These are phyloP conservation scores for Casuarina cunninghamiana DNA, from an alignment of 306 rosid species.

Conservation along the genomic window DNA sequence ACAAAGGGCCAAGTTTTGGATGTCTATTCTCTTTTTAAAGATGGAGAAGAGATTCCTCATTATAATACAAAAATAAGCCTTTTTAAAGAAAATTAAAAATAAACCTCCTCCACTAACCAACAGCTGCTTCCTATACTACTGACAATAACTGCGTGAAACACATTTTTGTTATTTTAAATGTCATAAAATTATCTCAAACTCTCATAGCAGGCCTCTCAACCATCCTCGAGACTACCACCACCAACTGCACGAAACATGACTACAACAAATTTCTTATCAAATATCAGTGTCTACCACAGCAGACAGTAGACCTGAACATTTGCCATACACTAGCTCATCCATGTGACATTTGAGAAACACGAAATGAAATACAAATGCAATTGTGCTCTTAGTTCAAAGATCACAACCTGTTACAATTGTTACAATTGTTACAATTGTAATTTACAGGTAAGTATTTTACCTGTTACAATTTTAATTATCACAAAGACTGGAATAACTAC, in stretches of 20 bases:
- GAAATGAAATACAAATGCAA: neutral
- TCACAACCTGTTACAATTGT: no score
- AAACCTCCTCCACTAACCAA: neutral
- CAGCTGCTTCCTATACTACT: conserved; percentile 6
- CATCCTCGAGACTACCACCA: neutral
- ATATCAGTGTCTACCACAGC: neutral
- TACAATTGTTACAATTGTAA: no score
- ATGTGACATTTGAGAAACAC: neutral
- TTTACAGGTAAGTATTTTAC: neutral
- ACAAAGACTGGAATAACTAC: neutral
- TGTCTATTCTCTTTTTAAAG: neutral
- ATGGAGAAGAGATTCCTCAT: neutral
- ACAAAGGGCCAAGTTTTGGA: neutral
- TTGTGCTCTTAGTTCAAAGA: neutral
- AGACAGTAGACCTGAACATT: neutral
- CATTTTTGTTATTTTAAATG: conserved; percentile 1
- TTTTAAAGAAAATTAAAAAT: neutral
- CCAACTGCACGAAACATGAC: neutral
- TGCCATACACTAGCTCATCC: neutral
- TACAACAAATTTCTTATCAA: neutral
- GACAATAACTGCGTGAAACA: neutral
- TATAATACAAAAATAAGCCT: neutral
- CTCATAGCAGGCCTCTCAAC: conserved; percentile 6
- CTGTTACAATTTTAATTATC: neutral
- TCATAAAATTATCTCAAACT: conserved; percentile 5